Evolutionary conservation across 169 alveolate genomes (phyloP).

Genomic region (Ichthyophthirius multifiliis): DNA sequence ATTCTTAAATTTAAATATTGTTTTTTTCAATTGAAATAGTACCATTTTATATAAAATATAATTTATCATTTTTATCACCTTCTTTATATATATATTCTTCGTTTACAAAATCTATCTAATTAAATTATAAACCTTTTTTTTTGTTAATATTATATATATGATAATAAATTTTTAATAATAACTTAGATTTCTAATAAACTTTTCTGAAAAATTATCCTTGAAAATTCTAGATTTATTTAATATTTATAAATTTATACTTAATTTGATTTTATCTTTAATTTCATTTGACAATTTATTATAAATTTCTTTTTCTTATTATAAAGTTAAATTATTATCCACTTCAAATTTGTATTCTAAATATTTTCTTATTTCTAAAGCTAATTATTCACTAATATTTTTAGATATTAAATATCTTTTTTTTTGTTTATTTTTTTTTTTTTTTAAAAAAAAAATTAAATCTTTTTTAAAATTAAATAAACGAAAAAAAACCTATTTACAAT

Average conservation of each 20-base stretch:
- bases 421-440: not conserved
- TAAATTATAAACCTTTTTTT: not conserved
- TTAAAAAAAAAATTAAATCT: not conserved
- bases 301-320: not conserved
- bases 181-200: not conserved
- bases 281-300: not conserved
- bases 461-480: not conserved
- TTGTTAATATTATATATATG: no score
- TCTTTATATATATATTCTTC: not conserved
- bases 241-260: not conserved
- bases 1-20: not conserved
- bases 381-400: not conserved
- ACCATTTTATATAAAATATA: not conserved
- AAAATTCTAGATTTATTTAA: not conserved
- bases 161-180: no score
- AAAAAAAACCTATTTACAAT: not conserved
- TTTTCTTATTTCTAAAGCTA: slow-evolving; percentile 4
- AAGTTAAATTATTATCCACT: not conserved
- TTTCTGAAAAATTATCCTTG: not conserved
- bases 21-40: not conserved
- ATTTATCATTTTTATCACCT: not conserved
- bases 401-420: not conserved
- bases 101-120: not conserved
- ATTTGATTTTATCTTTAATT: not conserved
- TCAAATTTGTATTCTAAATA: not conserved